Evolutionary conservation across 1,139 yeast species (phyloP).

Genomic region (Magnusiomyces fungicola): DNA sequence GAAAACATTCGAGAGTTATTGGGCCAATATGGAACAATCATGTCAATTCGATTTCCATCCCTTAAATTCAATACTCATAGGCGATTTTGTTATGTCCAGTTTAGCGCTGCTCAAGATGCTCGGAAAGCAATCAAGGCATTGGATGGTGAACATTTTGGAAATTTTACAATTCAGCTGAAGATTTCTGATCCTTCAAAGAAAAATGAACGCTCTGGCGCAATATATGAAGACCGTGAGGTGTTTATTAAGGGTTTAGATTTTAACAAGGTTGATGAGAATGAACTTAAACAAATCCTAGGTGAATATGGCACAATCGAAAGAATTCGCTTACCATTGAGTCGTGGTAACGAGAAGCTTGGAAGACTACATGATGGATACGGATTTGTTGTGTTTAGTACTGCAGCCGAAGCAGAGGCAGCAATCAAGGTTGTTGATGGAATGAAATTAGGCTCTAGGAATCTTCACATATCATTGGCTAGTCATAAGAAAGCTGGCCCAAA

Average conservation of each 20-base stretch:
- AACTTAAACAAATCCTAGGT: conserved; percentile 31
- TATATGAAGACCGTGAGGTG: conserved; percentile 45
- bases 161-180: conserved; percentile 44
- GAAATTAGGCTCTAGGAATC: conserved; percentile 19
- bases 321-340: conserved; percentile 22
- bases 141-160: conserved; percentile 23
- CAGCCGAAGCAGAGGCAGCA: conserved; percentile 26
- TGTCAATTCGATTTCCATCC: conserved; percentile 62
- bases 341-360: conserved; percentile 18
- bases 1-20: conserved; percentile 41
- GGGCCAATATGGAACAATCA: conserved; percentile 38
- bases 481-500: conserved; percentile 6
- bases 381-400: conserved; percentile 26
- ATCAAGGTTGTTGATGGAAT: conserved; percentile 19
- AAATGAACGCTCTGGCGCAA: conserved; percentile 37
- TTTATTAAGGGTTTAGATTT: conserved; percentile 49
- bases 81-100: conserved; percentile 74
- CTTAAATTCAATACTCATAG: conserved; percentile 49
- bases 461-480: conserved; percentile 21
- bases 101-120: conserved; percentile 41
- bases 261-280: conserved; percentile 26
- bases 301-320: conserved; percentile 45
- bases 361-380: conserved; percentile 33
- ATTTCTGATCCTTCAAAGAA: conserved; percentile 46
- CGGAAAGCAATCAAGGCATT: conserved; percentile 37